Percentiles rank a stretch among this genome's conserved stretches.
phyloP scores from a whole-genome alignment of 148 eudicot genomes.

The Rheum nobile region DNA sequence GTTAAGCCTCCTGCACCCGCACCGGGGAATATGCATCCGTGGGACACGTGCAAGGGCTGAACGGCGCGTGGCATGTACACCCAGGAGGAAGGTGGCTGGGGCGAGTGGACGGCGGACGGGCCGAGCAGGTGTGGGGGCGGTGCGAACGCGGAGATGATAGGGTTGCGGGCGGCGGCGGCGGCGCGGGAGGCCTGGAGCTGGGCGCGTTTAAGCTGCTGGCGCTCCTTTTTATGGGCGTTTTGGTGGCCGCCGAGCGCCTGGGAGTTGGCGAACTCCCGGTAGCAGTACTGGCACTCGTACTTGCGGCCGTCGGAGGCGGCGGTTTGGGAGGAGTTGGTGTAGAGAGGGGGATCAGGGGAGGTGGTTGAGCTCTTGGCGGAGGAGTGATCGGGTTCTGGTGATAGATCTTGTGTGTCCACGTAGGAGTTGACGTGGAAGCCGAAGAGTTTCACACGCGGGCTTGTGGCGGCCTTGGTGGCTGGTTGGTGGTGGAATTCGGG shows the following conservation, averaged over 20 bases:
- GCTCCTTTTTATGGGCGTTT: constrained; percentile 86
- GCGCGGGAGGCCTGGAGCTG: constrained; percentile 58
- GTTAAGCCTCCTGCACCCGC: constrained; percentile 28
- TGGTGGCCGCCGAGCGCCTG: constrained; percentile 95
- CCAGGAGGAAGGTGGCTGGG: constrained; percentile 35
- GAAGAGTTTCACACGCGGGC: constrained; percentile 49
- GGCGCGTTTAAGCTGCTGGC: constrained; percentile 77
- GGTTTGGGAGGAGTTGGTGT: background rate
- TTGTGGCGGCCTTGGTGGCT: constrained; percentile 11
- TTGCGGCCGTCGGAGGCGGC: constrained; percentile 17
- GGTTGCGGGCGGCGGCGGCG: constrained; percentile 42
- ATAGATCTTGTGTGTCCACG: background rate
- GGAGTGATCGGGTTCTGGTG: constrained; percentile 8
- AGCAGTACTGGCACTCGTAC: constrained; percentile 88
- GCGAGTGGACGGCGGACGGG: constrained; percentile 14
- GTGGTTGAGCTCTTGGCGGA: constrained; percentile 19
- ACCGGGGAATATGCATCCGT: constrained; percentile 45
- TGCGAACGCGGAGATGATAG: constrained; percentile 56
- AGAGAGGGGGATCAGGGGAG: constrained; percentile 5
- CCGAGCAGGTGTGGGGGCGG: constrained; percentile 68
- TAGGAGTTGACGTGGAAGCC: constrained; percentile 48
- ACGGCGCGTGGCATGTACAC: constrained; percentile 46
- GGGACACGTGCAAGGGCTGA: constrained; percentile 55
- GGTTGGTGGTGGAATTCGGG: constrained; percentile 27
- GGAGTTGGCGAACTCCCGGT: constrained; percentile 78